Conservation (phyloP, 257 asterid species). For the Thymus mandschuricus region DNA sequence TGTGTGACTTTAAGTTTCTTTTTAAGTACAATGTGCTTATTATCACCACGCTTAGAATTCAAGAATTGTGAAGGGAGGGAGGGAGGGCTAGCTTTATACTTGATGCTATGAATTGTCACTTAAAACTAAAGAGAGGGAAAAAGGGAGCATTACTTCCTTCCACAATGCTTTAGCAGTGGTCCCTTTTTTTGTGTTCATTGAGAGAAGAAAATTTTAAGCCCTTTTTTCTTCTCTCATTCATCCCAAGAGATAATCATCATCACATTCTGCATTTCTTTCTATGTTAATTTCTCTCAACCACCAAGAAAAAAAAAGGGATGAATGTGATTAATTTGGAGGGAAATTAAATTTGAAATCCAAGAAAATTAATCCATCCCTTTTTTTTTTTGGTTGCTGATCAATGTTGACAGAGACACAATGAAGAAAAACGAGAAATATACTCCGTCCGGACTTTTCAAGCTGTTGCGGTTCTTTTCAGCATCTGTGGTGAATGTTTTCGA, state of each 20-base stretch:
- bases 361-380: too few species aligned
- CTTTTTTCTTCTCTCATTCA: not conserved
- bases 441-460: too few species aligned
- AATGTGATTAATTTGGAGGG: too few species aligned
- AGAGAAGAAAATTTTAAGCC: not conserved
- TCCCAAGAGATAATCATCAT: not conserved
- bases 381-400: too few species aligned
- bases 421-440: too few species aligned
- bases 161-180: slow-evolving; percentile 34
- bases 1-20: slow-evolving; percentile 28
- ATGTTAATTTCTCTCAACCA: not conserved
- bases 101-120: slow-evolving; percentile 36
- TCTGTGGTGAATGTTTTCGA: accelerated
- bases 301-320: too few species aligned
- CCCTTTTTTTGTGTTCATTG: slow-evolving; percentile 35
- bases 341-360: too few species aligned
- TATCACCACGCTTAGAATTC: slow-evolving; percentile 32
- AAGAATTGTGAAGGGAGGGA: slow-evolving; percentile 13
- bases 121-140: slow-evolving; percentile 23
- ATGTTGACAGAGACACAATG: too few species aligned
- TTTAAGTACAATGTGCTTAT: slow-evolving; percentile 20
- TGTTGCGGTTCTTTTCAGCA: too few species aligned
- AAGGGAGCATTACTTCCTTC: slow-evolving; percentile 30
- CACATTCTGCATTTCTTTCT: slow-evolving; percentile 4
- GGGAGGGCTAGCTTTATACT: not conserved